These are phyloP conservation scores for Yamadazyma atlantica DNA, from an alignment of 1,139 yeast genomes.

Conservation along the genomic window DNA sequence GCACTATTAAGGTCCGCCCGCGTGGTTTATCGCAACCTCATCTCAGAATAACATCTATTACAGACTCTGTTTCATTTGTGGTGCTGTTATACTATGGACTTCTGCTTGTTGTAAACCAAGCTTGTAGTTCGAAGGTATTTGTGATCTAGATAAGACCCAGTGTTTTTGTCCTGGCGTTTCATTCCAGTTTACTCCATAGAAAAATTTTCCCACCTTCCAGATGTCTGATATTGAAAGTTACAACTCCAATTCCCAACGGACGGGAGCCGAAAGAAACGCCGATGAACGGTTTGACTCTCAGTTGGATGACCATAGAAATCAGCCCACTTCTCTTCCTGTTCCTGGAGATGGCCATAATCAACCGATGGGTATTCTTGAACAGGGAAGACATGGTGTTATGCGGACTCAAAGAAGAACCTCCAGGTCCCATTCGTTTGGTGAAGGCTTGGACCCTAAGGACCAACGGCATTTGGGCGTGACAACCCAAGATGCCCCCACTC, in stretches of 20 bases:
- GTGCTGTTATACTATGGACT: background rate
- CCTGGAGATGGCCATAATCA: conserved; percentile 13
- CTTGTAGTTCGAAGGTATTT: background rate
- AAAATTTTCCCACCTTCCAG: background rate
- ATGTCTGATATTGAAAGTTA: conserved; percentile 52
- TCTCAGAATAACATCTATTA: background rate
- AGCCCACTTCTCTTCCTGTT: conserved; percentile 42
- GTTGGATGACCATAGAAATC: conserved; percentile 58
- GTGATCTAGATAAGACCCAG: background rate
- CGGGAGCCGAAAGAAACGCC: conserved; percentile 29
- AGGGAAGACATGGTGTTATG: conserved; percentile 6
- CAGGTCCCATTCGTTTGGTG: conserved; percentile 35
- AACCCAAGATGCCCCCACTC: conserved; percentile 3
- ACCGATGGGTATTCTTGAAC: conserved; percentile 10
- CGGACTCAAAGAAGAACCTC: conserved; percentile 19
- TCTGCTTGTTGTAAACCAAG: background rate
- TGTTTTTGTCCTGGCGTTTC: background rate
- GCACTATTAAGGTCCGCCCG: background rate
- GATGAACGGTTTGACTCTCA: conserved; percentile 54
- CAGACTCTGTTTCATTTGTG: background rate
- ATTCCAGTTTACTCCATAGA: too few relatives aligned
- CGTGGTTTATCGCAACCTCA: conserved; percentile 3
- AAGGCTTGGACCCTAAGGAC: conserved; percentile 18
- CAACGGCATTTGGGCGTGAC: conserved; percentile 15
- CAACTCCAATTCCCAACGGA: conserved; percentile 35